These are phyloP conservation scores for Elsinoe ampelina DNA, from an alignment of 2,329 filamentous ascomycete genomes.

Conservation along the genomic window DNA sequence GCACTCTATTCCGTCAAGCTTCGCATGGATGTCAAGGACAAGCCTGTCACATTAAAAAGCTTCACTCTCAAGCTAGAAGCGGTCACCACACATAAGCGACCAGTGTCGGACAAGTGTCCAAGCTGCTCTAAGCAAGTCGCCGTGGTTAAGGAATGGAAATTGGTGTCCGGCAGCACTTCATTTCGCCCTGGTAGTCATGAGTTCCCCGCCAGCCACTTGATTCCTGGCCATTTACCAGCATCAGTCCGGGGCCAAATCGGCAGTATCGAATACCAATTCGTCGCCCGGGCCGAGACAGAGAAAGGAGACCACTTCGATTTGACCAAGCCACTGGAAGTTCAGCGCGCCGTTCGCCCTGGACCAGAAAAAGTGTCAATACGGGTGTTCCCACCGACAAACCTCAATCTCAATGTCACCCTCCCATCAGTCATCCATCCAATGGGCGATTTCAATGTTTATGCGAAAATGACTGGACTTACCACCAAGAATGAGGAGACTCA, in stretches of 20 bases:
- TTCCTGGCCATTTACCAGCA: slow-evolving; percentile 78
- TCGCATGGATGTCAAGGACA: slow-evolving; percentile 60
- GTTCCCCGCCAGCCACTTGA: slow-evolving; percentile 81
- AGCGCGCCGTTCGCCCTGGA: slow-evolving; percentile 69
- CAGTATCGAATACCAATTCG: slow-evolving; percentile 69
- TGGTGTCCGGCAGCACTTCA: slow-evolving; percentile 49
- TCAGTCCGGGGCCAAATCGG: slow-evolving; percentile 66
- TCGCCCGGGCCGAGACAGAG: slow-evolving; percentile 54
- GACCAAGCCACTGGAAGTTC: slow-evolving; percentile 60
- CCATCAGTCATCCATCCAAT: slow-evolving; percentile 79
- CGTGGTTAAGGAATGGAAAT: slow-evolving; percentile 69
- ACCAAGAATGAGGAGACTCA: slow-evolving; percentile 57
- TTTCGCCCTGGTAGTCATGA: slow-evolving; percentile 50
- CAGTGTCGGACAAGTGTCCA: slow-evolving; percentile 67
- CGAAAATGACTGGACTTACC: slow-evolving; percentile 79
- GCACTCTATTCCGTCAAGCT: slow-evolving; percentile 79
- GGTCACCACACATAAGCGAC: slow-evolving; percentile 67
- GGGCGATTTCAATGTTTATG: slow-evolving; percentile 66
- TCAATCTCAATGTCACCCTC: slow-evolving; percentile 76
- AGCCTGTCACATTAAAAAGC: slow-evolving; percentile 55
- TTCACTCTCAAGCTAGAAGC: slow-evolving; percentile 65
- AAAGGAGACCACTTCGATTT: slow-evolving; percentile 56
- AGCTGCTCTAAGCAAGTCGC: slow-evolving; percentile 65
- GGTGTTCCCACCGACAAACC: slow-evolving; percentile 92
- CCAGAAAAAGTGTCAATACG: slow-evolving; percentile 81